Percentiles rank a stretch among this genome's conserved stretches.
phyloP scores from a whole-genome alignment of 768 basidiomycete genomes.

The Termitomyces sp. region DNA sequence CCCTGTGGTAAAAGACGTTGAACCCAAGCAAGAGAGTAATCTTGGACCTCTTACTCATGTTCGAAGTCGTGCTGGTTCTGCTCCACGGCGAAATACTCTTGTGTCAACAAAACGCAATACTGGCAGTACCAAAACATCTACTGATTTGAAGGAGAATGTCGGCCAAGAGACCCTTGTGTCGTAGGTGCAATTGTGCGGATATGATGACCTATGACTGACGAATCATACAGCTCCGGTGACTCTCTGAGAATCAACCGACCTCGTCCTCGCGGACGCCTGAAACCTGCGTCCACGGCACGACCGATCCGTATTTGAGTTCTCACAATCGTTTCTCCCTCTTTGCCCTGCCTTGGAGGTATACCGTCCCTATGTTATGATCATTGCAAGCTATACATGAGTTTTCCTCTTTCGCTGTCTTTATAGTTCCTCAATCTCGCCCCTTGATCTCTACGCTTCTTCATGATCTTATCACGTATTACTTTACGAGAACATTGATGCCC shows the following conservation, averaged over 20 bases:
- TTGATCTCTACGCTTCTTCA: slow-evolving; percentile 8
- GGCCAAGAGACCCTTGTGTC: slow-evolving; percentile 40
- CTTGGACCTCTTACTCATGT: slow-evolving; percentile 27
- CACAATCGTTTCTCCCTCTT: background rate
- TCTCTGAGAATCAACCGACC: slow-evolving; percentile 43
- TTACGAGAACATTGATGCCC: slow-evolving; percentile 8
- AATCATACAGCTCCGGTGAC: slow-evolving; percentile 35
- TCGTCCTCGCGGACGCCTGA: slow-evolving; percentile 42
- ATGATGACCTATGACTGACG: background rate
- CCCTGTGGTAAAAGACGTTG: slow-evolving; percentile 28
- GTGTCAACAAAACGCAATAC: slow-evolving; percentile 63
- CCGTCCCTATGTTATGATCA: slow-evolving; percentile 10
- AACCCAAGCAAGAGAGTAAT: slow-evolving; percentile 32
- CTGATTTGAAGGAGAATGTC: slow-evolving; percentile 53
- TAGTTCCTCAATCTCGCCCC: background rate
- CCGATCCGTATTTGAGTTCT: slow-evolving; percentile 28
- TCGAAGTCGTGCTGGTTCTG: slow-evolving; percentile 50
- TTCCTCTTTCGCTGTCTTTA: background rate
- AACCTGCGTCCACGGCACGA: slow-evolving; percentile 32
- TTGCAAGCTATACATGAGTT: slow-evolving; percentile 4
- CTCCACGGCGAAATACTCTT: slow-evolving; percentile 47
- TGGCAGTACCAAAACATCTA: slow-evolving; percentile 34
- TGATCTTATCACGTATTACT: slow-evolving; percentile 3
- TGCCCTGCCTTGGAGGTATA: background rate
- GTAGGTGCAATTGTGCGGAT: slow-evolving; percentile 36